Evolutionary conservation across 73 alveolate genomes (phyloP), one percentile per base, ranked within the genome.

Genomic region (Blepharisma stoltei): DNA sequence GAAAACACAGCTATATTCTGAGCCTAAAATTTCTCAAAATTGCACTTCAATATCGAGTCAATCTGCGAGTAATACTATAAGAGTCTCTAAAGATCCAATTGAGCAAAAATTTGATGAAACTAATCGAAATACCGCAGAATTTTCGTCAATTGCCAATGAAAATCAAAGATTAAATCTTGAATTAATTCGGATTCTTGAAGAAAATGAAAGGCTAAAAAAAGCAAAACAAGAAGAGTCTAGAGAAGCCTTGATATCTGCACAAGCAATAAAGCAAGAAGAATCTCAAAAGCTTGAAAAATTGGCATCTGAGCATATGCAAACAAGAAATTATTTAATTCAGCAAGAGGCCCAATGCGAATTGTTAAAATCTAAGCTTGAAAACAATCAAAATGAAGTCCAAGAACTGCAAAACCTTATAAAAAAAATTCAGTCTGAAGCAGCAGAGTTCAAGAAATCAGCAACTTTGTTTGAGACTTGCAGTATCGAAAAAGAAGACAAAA

Each of bases 251-350:
- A 60, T 1, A 9, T 14, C 46, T 60, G 2, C 47, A 18, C 47
- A 60, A 60, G 23, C 46, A 38, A 18, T 60, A 1, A 60, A 60
- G 46, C 73, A 60, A 25, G 73, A 60, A 18, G 73, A 60, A 25
- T 9, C 0, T 14, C 47, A 1, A 14, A 60, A 60, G 23, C 23
- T 14, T 60, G 73, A 60, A 60, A 60, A 60, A 5, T 4, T 14
- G 23, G 46, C 23, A 14, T n/a, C 14, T 14, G 23, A 25, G 14
- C 73, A 60, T 25, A 14, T 60, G 46, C 46, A 60, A 60, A 60
- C 73, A 18, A 14, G 5, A 18, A 60, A 38, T 14, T 38, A 0
- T 60, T 38, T 60, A 8, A 60, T 60, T 9, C 47, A 60, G 23
- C 46, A n/a, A 14, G 73, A 60, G 23, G 46, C 14, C 46, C 14